A percentile compares a stretch with the other conserved stretches of the same genome.
Evolutionary conservation across 495 filamentous ascomycete species (phyloP).

Genomic region (Acidiella bohemica): DNA sequence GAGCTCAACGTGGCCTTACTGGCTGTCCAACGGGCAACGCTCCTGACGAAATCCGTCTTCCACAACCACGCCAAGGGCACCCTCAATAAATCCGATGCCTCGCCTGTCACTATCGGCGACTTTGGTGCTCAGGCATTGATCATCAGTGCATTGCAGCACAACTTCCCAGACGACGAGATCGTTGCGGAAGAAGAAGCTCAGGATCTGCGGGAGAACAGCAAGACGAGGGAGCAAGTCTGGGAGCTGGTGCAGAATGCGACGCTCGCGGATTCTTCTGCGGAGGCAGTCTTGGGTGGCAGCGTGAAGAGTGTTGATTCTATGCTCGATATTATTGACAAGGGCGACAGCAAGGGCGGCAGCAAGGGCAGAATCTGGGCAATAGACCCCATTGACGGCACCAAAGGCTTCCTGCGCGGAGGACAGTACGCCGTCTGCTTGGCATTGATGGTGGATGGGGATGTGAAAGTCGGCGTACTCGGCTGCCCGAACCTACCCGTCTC

Average conservation of each 20-base stretch:
- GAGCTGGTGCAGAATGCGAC: constrained; percentile 56
- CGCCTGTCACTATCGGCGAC: constrained; percentile 94
- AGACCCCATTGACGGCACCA: constrained; percentile 95
- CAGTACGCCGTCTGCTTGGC: constrained; percentile 94
- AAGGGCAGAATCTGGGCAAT: constrained; percentile 88
- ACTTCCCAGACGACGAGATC: constrained; percentile 82
- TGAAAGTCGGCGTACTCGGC: constrained; percentile 85
- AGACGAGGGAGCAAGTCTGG: constrained; percentile 65
- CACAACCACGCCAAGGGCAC: constrained; percentile 85
- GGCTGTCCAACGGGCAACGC: constrained; percentile 75
- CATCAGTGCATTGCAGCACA: constrained; percentile 72
- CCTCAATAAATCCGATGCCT: constrained; percentile 82
- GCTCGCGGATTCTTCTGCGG: constrained; percentile 55
- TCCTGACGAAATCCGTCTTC: constrained; percentile 89
- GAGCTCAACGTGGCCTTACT: constrained; percentile 81
- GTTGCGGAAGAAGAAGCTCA: constrained; percentile 90
- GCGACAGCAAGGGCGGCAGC: constrained; percentile 63
- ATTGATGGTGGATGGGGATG: constrained; percentile 84
- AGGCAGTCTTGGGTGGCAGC: constrained; percentile 56
- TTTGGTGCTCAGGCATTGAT: constrained; percentile 96
- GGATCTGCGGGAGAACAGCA: constrained; percentile 52
- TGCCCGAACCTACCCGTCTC: constrained; percentile 89
- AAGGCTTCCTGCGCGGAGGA: constrained; percentile 90
- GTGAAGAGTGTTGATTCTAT: constrained; percentile 58
- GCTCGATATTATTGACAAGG: constrained; percentile 74